Base-by-base conservation (phyloP, 2,329 filamentous ascomycete genomes). In the Pestalotiopsis sp. region DNA sequence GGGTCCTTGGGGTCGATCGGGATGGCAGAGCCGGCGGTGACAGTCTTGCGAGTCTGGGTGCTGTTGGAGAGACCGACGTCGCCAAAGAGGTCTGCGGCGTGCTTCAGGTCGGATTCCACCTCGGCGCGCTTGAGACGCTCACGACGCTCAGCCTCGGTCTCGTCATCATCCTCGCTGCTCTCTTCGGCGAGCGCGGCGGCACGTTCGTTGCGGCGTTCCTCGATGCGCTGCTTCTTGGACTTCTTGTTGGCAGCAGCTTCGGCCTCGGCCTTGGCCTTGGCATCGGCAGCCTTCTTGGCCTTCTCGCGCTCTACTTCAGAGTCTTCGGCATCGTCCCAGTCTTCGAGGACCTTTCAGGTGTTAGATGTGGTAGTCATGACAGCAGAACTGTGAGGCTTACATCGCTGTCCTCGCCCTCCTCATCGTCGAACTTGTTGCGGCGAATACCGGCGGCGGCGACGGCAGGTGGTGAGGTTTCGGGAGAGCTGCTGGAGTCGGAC, bases 291-390 rank as follows among this genome's bases (percentile, higher is more conserved):
- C 84, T 95, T 96, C 82, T 92, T 93, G 36, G 89, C 93, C 86
- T 98, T 99, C 83, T 98, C 95, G 76, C 94, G 93, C 85, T 99
- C 96, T 76, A 91, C 95, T 77, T 99, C 96, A 71, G 94, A 97
- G 84, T 99, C 96, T 78, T 98, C 96, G 74, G 93, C 95, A 69
- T 94, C 95, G 77, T 98, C 95, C 96, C 96, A 99, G 41, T 94
- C 95, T 70, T 99, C 96, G 78, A 98, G 89, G 68, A 98, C 94
- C 92, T 97, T 72, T 2, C 17, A 58, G 6, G 2, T 13, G 62
- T 45, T 38, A 38, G 66, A 14, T 25, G 23, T 14, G 3, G 27
- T 13, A 13, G 14, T 4, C 23, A 11, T 9, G 6, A 23, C 57
- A 36, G 13, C 23, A n/a, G 13, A 5, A 25, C 3, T 59, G 56